phyloP scores from a whole-genome alignment of 2,329 filamentous ascomycete genomes.

The Hymenoscyphus fructigenus region DNA sequence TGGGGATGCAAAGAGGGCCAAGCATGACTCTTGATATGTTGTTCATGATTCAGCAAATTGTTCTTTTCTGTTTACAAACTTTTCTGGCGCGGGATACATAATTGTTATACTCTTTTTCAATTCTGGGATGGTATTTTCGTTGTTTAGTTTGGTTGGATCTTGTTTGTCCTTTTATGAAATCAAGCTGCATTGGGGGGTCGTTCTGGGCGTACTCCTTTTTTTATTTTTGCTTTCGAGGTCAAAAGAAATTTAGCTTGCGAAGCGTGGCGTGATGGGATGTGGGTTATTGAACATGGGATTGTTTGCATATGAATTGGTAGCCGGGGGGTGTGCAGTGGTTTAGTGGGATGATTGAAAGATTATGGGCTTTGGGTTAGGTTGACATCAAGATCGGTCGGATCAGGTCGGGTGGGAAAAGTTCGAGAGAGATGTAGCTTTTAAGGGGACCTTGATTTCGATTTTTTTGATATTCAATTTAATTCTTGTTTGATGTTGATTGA shows the following conservation, averaged over 20 bases:
- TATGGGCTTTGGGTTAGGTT: background rate
- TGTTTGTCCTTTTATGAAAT: background rate
- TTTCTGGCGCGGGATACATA: background rate
- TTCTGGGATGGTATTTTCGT: background rate
- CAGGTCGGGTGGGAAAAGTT: background rate
- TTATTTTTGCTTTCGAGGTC: background rate
- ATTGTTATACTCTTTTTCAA: background rate
- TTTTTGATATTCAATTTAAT: background rate
- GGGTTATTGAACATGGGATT: background rate
- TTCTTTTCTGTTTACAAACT: background rate
- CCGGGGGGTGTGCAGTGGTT: background rate
- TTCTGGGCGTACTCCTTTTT: background rate
- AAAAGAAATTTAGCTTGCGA: background rate
- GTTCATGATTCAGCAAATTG: background rate
- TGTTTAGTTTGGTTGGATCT: background rate
- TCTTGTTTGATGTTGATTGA: background rate
- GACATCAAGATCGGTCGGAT: background rate
- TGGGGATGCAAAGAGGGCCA: constrained; percentile 30
- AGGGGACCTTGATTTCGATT: background rate
- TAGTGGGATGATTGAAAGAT: background rate
- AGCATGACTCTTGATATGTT: constrained; percentile 23
- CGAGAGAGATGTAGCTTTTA: background rate
- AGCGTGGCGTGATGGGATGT: background rate
- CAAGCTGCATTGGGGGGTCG: constrained; percentile 1
- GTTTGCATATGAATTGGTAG: background rate